Percentiles rank a stretch among this genome's conserved stretches.
Evolutionary conservation across 1,284 basidiomycete species (phyloP).

Genomic region (Peniophora sp.): DNA sequence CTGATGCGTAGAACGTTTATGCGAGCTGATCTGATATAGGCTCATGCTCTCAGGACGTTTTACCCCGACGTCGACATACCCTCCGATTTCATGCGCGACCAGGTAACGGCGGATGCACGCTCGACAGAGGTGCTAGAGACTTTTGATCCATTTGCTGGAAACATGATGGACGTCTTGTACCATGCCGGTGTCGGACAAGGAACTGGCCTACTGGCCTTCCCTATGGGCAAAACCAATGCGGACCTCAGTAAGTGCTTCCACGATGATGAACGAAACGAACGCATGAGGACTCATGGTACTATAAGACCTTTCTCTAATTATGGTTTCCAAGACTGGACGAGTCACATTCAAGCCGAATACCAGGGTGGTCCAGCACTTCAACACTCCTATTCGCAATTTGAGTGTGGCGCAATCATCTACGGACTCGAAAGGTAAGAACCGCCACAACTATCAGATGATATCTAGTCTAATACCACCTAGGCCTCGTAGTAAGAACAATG

Average conservation of each 20-base stretch:
- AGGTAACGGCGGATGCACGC: slow-evolving; percentile 38
- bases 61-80: slow-evolving; percentile 68
- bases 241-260: slow-evolving; percentile 48
- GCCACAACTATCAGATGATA: background rate
- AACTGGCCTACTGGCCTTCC: slow-evolving; percentile 40
- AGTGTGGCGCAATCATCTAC: slow-evolving; percentile 15
- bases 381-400: slow-evolving; percentile 52
- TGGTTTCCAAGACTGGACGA: slow-evolving; percentile 17
- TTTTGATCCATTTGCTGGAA: slow-evolving; percentile 53
- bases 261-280: background rate
- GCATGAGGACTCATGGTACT: slow-evolving; percentile 6
- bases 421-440: background rate
- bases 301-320: slow-evolving; percentile 45
- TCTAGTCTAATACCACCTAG: background rate
- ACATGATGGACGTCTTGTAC: slow-evolving; percentile 35
- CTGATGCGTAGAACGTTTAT: background rate
- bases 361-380: slow-evolving; percentile 34
- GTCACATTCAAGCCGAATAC: slow-evolving; percentile 34
- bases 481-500: slow-evolving; percentile 10
- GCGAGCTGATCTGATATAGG: slow-evolving; percentile 27
- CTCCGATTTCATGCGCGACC: slow-evolving; percentile 49
- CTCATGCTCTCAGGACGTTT: slow-evolving; percentile 58
- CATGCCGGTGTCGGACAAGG: slow-evolving; percentile 20
- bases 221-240: slow-evolving; percentile 48
- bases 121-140: slow-evolving; percentile 22